Percentiles rank a stretch among this genome's conserved stretches.
phyloP scores from a whole-genome alignment of 371 early-diverging fungal species.

The Mortierella sp. region DNA sequence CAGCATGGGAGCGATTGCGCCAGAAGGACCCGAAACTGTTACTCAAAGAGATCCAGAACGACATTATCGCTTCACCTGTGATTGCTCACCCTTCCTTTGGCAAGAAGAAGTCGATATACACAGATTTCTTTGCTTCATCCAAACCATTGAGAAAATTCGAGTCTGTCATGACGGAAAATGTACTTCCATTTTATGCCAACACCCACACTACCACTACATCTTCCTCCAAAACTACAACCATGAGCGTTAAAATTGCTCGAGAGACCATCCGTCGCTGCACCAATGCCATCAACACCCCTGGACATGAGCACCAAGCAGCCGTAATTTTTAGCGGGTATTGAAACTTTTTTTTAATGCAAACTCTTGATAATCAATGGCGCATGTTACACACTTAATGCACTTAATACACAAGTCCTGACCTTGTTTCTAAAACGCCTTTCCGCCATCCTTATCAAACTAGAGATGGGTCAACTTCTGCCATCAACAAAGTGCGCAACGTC shows the following conservation, averaged over 20 bases:
- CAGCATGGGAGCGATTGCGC: slow-evolving; percentile 21
- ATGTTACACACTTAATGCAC: too few relatives aligned
- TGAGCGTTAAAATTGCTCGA: slow-evolving; percentile 28
- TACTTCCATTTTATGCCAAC: slow-evolving; percentile 46
- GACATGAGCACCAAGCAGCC: slow-evolving; percentile 40
- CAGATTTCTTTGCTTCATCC: slow-evolving; percentile 51
- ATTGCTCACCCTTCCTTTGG: slow-evolving; percentile 36
- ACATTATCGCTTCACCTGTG: slow-evolving; percentile 30
- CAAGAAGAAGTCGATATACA: slow-evolving; percentile 40
- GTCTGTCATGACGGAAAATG: slow-evolving; percentile 21
- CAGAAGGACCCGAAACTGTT: slow-evolving; percentile 13
- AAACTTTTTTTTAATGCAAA: too few relatives aligned
- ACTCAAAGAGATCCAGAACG: slow-evolving; percentile 19
- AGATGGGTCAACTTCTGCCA: slow-evolving; percentile 5
- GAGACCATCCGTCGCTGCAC: slow-evolving; percentile 41
- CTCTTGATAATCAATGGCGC: too few relatives aligned
- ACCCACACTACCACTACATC: slow-evolving; percentile 52
- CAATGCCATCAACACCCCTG: slow-evolving; percentile 24
- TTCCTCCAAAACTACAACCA: slow-evolving; percentile 27
- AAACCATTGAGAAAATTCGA: slow-evolving; percentile 33
- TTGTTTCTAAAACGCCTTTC: too few relatives aligned
- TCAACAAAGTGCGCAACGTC: background rate
- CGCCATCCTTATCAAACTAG: background rate
- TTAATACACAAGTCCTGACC: too few relatives aligned
- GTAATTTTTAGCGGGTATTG: slow-evolving; percentile 43